These are phyloP conservation scores for Neofusicoccum cordaticola DNA, from an alignment of 2,329 filamentous ascomycete species.

Conservation along the genomic window DNA sequence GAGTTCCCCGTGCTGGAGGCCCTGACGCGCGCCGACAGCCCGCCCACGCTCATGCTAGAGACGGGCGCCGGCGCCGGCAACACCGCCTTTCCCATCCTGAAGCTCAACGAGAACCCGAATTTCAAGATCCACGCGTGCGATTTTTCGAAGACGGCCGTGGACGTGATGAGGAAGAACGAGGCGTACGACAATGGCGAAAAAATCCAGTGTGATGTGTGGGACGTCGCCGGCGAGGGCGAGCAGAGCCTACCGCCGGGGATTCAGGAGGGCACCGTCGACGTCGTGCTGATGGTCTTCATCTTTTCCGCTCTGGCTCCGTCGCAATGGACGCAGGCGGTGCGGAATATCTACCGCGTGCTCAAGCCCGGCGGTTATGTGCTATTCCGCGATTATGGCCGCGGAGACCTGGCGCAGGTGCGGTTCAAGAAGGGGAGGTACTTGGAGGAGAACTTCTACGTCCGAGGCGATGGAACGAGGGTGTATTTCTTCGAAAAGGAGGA, in stretches of 20 bases:
- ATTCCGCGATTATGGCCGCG: slow-evolving; percentile 94
- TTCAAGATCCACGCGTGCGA: slow-evolving; percentile 91
- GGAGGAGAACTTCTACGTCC: slow-evolving; percentile 95
- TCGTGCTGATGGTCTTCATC: slow-evolving; percentile 94
- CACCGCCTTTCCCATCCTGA: slow-evolving; percentile 87
- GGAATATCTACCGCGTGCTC: slow-evolving; percentile 76
- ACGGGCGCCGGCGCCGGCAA: slow-evolving; percentile 95
- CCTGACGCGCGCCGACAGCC: slow-evolving; percentile 68
- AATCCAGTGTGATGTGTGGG: slow-evolving; percentile 93
- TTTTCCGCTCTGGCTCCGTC: slow-evolving; percentile 84
- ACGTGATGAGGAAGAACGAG: slow-evolving; percentile 81
- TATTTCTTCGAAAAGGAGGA: slow-evolving; percentile 95
- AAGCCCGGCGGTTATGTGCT: slow-evolving; percentile 92
- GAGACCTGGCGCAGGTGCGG: slow-evolving; percentile 91
- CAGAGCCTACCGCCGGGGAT: slow-evolving; percentile 70
- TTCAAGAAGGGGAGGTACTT: slow-evolving; percentile 95
- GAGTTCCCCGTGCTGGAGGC: slow-evolving; percentile 88
- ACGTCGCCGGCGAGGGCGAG: slow-evolving; percentile 62
- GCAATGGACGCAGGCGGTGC: slow-evolving; percentile 80
- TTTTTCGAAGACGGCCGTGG: slow-evolving; percentile 91
- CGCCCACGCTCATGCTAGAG: slow-evolving; percentile 72
- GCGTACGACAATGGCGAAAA: slow-evolving; percentile 65
- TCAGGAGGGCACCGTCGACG: slow-evolving; percentile 75
- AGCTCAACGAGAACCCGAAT: slow-evolving; percentile 75
- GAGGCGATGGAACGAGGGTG: slow-evolving; percentile 91